Conservation (phyloP, 2,329 filamentous ascomycete species). For the Colletotrichum eleusines region DNA sequence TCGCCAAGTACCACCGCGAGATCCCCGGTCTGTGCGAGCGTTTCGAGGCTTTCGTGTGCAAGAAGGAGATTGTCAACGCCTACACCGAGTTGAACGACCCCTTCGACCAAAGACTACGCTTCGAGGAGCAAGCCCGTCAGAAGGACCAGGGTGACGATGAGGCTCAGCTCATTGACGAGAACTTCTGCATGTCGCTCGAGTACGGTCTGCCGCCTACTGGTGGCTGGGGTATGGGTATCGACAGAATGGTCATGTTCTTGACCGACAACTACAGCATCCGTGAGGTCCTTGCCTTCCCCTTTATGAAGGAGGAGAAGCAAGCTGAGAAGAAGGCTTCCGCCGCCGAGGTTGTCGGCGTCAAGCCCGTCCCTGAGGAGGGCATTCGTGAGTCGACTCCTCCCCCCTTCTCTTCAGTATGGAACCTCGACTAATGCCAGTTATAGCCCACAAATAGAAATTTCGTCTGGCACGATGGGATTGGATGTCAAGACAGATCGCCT, state of each 20-base stretch:
- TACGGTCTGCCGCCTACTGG: constrained; percentile 85
- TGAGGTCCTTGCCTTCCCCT: constrained; percentile 95
- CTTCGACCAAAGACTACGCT: constrained; percentile 90
- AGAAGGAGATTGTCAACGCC: constrained; percentile 95
- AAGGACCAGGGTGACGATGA: constrained; percentile 98
- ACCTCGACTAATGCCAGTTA: not conserved
- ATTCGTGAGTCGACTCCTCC: constrained; percentile 50
- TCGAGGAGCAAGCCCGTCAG: constrained; percentile 83
- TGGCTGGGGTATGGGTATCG: constrained; percentile 96
- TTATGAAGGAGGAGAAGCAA: constrained; percentile 89
- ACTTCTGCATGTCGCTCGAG: constrained; percentile 90
- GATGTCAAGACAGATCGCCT: constrained; percentile 33
- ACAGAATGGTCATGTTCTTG: constrained; percentile 94
- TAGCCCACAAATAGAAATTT: constrained; percentile 43
- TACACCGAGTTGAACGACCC: constrained; percentile 97
- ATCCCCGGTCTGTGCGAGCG: constrained; percentile 91
- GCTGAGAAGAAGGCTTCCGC: constrained; percentile 64
- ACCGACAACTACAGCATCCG: constrained; percentile 93
- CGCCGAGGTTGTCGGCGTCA: constrained; percentile 72
- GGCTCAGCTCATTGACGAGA: constrained; percentile 95
- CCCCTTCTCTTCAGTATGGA: not conserved
- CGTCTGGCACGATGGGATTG: not conserved
- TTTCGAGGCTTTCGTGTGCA: constrained; percentile 97
- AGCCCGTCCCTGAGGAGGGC: constrained; percentile 71
- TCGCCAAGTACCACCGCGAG: constrained; percentile 93